A percentile compares a stretch with the other conserved stretches of the same genome.
These are phyloP conservation scores for Pichia heedii DNA, from an alignment of 805 yeast genomes.

Conservation along the genomic window DNA sequence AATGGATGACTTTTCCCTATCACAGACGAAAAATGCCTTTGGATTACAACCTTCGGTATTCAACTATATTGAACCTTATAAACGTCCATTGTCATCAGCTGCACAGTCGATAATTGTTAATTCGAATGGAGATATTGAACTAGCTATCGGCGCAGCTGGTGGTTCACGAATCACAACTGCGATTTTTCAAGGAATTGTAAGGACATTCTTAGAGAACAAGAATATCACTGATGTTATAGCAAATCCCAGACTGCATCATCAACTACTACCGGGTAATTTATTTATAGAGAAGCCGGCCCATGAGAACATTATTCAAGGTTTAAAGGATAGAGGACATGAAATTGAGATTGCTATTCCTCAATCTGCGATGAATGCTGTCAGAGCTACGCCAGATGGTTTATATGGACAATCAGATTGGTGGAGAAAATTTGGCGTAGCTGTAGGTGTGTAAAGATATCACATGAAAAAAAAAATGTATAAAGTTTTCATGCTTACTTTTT, in stretches of 20 bases:
- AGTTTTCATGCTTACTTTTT: too few relatives aligned
- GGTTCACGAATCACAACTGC: conserved; percentile 83
- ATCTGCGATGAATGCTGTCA: conserved; percentile 52
- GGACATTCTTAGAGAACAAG: conserved; percentile 50
- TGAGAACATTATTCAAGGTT: conserved; percentile 28
- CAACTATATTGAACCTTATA: conserved; percentile 67
- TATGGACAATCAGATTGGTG: conserved; percentile 85
- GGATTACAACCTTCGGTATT: conserved; percentile 71
- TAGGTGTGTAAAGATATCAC: conserved; percentile 39
- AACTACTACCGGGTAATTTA: conserved; percentile 63
- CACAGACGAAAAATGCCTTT: conserved; percentile 63
- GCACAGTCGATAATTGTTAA: conserved; percentile 63
- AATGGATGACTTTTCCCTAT: conserved; percentile 90
- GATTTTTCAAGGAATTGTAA: conserved; percentile 68
- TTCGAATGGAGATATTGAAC: conserved; percentile 40
- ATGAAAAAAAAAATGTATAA: too few relatives aligned
- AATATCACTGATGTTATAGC: conserved; percentile 62
- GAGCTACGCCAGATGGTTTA: conserved; percentile 31
- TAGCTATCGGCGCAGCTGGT: conserved; percentile 88
- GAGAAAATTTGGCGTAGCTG: conserved; percentile 75
- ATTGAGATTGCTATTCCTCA: conserved; percentile 35
- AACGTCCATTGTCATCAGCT: conserved; percentile 78
- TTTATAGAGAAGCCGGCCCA: conserved; percentile 51
- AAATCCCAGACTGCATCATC: conserved; percentile 83
- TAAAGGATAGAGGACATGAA: conserved; percentile 42